Evolutionary conservation across 2,329 filamentous ascomycete species (phyloP), one percentile per base, ranked within the genome.

Genomic region (Aspergillus pseudotamarii): DNA sequence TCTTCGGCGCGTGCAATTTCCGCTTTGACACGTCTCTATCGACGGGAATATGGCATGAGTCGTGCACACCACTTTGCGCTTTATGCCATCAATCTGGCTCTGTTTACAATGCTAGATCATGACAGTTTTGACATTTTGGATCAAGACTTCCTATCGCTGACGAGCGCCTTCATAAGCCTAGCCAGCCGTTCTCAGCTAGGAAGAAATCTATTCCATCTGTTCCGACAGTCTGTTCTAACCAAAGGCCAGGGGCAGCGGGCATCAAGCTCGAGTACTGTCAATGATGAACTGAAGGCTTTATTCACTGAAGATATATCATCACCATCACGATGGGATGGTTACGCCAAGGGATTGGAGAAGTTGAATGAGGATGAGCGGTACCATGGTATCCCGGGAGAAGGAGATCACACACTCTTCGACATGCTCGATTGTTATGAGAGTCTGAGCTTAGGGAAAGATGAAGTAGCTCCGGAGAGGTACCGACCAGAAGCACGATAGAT

Each of bases 351-450:
- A 0, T 57, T 78, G 57, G 69, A 74, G 61, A 77, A 78, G 38
- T 63, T 78, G n/a, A 69, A 76, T 26, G 57, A 63, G 54, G 70
- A 78, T 30, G 67, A 70, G n/a, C 71, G 73, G 28, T 77, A 75
- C 58, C 71, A 69, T 65, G 73, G 71, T 1, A 69, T 71, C 34
- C 65, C 64, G 0, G 51, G 32, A 2, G 64, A 64, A 5, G 62
- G 58, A 9, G 64, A 64, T 12, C 59, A 64, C 19, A 69, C 62
- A 9, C 65, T 79, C 2, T 75, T 70, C 19, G 76, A 78, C 28
- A 79, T 79, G 77, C 67, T 79, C 45, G 75, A 77, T 64, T 71
- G 71, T 3, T 79, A 78, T 60, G 77, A 79, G 60, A 76, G 72
- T 61, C 64, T 79, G 60, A 78, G 76, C 62, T 54, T 78, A 56